These are phyloP conservation scores for Leishmania tarentolae DNA, from an alignment of 208 protist species.

Conservation along the genomic window DNA sequence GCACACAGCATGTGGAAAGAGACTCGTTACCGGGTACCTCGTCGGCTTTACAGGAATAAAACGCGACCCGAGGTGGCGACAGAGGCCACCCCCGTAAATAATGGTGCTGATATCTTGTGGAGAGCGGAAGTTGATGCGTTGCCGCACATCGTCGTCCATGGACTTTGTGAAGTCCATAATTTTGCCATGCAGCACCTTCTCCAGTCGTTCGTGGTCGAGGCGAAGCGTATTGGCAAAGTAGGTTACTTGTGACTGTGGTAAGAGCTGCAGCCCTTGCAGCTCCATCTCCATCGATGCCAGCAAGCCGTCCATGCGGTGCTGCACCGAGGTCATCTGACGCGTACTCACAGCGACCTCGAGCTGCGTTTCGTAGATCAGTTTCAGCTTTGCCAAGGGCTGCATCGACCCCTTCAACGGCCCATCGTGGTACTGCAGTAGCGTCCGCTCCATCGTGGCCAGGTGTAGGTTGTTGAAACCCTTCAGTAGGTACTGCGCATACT, in stretches of 20 bases:
- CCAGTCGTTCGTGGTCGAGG: slow-evolving; percentile 70
- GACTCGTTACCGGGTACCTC: slow-evolving; percentile 57
- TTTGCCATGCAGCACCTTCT: slow-evolving; percentile 84
- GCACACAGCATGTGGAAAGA: slow-evolving; percentile 83
- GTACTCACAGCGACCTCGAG: slow-evolving; percentile 79
- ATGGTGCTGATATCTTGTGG: slow-evolving; percentile 91
- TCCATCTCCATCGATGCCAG: slow-evolving; percentile 93
- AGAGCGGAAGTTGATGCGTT: slow-evolving; percentile 86
- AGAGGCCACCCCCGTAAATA: slow-evolving; percentile 88
- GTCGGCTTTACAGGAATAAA: slow-evolving; percentile 68
- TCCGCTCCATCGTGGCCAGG: slow-evolving; percentile 84
- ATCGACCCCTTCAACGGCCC: slow-evolving; percentile 58
- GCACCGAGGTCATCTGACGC: slow-evolving; percentile 80
- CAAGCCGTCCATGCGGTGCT: slow-evolving; percentile 92
- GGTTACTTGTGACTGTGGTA: slow-evolving; percentile 66
- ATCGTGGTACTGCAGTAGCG: slow-evolving; percentile 85
- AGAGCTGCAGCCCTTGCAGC: slow-evolving; percentile 78
- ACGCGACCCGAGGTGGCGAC: slow-evolving; percentile 75
- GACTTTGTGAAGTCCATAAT: slow-evolving; percentile 84
- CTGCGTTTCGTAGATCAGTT: slow-evolving; percentile 91
- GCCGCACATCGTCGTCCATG: slow-evolving; percentile 87
- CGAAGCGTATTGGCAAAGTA: slow-evolving; percentile 68
- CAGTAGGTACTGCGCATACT: slow-evolving; percentile 93
- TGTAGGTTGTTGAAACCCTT: slow-evolving; percentile 86
- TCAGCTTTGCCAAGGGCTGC: slow-evolving; percentile 80